Base-by-base conservation (phyloP, 2,329 filamentous ascomycete genomes). In the Penicillium polonicum region DNA sequence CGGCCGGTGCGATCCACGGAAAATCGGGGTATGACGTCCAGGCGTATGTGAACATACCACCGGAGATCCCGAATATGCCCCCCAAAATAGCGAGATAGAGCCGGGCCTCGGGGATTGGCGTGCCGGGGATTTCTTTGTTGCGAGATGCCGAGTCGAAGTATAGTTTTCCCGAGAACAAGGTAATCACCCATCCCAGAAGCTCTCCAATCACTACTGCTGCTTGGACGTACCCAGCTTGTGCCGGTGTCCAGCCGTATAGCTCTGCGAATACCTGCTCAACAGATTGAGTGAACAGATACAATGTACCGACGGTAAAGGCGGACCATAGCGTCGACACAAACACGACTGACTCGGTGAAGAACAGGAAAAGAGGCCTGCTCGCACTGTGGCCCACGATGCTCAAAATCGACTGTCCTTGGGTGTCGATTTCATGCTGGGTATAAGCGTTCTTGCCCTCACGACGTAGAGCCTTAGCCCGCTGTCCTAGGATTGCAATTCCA, bases 281-380 rank as follows among this genome's bases (percentile, higher is more conserved):
- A 4, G 72, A 74, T 42, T 73, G 72, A 15, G 77, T 78, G 64
- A 78, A 78, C 3, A 79, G 65, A 57, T 77, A 79, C 0, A 79
- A 62, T 2, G 76, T 76, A 2, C 76, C 77, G 54, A 76, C 74
- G 0, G 76, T 76, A 60, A 79, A 79, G 12, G 70, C 68, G 7
- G 77, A 76, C 77, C 76, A 79, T 1, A 79, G 59, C 0, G 75
- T 76, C 48, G 77, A 75, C 42, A 73, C 74, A 10, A 72, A 76
- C 1, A 79, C 71, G 5, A 80, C 74, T 0, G 76, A 75, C 44
- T 79, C 76, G 4, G 76, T 79, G 56, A 74, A 66, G 5, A 77
- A 72, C 60, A 80, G 58, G 8, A 68, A 27, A 8, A 71, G 65
- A 1, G 76, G 75, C 5, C 76, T 68, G 52, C 67, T 70, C 6